Conservation (phyloP, 306 rosid species). For the Spatholobus suberectus region DNA sequence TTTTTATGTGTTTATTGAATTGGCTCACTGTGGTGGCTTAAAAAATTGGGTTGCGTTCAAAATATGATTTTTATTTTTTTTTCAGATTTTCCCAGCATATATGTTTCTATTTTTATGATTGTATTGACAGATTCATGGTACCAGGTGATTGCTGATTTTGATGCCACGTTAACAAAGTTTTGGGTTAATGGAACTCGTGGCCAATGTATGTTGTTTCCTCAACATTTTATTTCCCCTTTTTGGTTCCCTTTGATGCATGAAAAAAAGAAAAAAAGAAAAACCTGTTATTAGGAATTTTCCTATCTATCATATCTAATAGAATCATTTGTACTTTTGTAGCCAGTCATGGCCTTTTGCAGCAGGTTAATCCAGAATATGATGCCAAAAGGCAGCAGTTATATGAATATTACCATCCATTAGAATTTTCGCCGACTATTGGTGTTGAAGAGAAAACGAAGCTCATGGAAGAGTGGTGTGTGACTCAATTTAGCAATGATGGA, state of each 20-base stretch:
- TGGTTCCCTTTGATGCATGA: neutral
- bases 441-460: slow-evolving; percentile 83
- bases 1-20: neutral
- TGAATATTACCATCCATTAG: slow-evolving; percentile 85
- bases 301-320: slow-evolving; percentile 34
- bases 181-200: slow-evolving; percentile 81
- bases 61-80: neutral
- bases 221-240: neutral
- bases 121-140: slow-evolving; percentile 34
- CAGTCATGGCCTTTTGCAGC: slow-evolving; percentile 90
- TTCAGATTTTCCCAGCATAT: neutral
- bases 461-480: slow-evolving; percentile 91
- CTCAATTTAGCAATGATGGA: slow-evolving; percentile 31
- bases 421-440: slow-evolving; percentile 77
- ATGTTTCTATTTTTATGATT: slow-evolving; percentile 25
- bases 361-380: slow-evolving; percentile 79
- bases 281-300: slow-evolving; percentile 17
- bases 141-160: slow-evolving; percentile 90
- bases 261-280: neutral
- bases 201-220: slow-evolving; percentile 64
- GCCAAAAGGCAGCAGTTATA: slow-evolving; percentile 68
- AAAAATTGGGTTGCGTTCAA: neutral
- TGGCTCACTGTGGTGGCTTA: slow-evolving; percentile 1
- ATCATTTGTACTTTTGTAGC: slow-evolving; percentile 40
- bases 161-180: slow-evolving; percentile 81